Conservation (phyloP, 225 moss, liverwort and hornwort genomes). For the Ulota crispa region DNA sequence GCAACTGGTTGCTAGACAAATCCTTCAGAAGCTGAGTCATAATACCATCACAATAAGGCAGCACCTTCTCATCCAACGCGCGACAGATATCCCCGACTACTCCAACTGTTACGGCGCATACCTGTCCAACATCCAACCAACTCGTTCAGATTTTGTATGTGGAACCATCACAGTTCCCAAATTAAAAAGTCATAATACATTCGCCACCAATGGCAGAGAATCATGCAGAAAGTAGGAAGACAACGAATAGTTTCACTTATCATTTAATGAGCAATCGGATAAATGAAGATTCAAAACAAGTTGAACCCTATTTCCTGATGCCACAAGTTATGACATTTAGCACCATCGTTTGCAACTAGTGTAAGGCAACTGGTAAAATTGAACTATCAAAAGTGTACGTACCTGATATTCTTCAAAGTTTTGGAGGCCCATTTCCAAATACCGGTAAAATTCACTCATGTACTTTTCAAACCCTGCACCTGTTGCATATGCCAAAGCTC, state of each 20-base stretch:
- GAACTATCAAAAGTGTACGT: not conserved
- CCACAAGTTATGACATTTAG: not conserved
- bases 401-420: constrained; percentile 66
- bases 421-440: constrained; percentile 65
- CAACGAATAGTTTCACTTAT: not conserved
- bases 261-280: not conserved
- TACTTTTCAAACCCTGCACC: constrained; percentile 58
- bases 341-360: not conserved
- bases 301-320: not conserved
- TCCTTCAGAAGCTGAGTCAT: constrained; percentile 68
- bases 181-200: not conserved
- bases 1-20: constrained; percentile 64
- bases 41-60: constrained; percentile 55
- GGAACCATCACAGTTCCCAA: not conserved
- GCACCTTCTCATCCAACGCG: constrained; percentile 58
- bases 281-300: not conserved
- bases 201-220: not conserved
- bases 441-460: constrained; percentile 58
- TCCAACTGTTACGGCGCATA: constrained; percentile 63
- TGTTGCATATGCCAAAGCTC: constrained; percentile 61
- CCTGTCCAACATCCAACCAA: constrained; percentile 28
- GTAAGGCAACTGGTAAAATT: not conserved
- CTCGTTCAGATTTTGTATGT: not conserved
- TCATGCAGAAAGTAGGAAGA: not conserved
- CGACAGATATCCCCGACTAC: constrained; percentile 63